Percentiles rank a stretch among this genome's conserved stretches.
These are phyloP conservation scores for Cucurbita ficifolia DNA, from an alignment of 306 rosid species.

Conservation along the genomic window DNA sequence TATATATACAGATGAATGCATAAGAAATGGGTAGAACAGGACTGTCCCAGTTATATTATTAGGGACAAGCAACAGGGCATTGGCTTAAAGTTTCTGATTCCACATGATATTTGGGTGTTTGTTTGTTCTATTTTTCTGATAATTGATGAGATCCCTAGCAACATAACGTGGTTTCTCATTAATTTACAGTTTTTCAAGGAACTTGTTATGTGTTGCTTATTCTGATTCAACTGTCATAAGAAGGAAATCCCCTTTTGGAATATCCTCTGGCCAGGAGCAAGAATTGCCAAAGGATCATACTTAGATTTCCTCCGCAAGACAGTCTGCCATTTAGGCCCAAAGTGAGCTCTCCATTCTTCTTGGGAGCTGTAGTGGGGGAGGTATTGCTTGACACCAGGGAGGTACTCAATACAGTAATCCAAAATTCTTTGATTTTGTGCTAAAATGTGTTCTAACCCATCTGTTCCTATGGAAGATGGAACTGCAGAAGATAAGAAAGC, in stretches of 20 bases:
- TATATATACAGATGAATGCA: neutral
- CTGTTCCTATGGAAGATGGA: conserved; percentile 48
- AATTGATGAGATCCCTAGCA: conserved; percentile 9
- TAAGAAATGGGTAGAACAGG: neutral
- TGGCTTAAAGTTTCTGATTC: neutral
- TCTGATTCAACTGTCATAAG: conserved; percentile 4
- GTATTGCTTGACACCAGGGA: conserved; percentile 59
- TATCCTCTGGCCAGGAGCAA: conserved; percentile 86
- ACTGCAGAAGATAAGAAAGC: conserved; percentile 69
- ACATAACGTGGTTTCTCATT: conserved; percentile 7
- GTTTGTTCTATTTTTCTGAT: neutral
- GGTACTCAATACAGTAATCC: conserved; percentile 30
- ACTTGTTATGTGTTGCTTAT: neutral
- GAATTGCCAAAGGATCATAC: conserved; percentile 83
- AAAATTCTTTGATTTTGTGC: conserved; percentile 54
- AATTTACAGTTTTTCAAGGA: conserved; percentile 3
- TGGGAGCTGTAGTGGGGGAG: conserved; percentile 62
- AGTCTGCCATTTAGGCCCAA: conserved; percentile 56
- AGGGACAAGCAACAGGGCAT: neutral
- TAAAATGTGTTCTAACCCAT: conserved; percentile 45
- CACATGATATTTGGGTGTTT: neutral
- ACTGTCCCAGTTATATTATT: neutral
- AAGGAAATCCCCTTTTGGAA: conserved; percentile 51
- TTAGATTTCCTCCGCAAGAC: conserved; percentile 43
- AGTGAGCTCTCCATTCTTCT: conserved; percentile 74